Evolutionary conservation across 2,329 filamentous ascomycete genomes (phyloP).

Genomic region (Mariannaea sp.): DNA sequence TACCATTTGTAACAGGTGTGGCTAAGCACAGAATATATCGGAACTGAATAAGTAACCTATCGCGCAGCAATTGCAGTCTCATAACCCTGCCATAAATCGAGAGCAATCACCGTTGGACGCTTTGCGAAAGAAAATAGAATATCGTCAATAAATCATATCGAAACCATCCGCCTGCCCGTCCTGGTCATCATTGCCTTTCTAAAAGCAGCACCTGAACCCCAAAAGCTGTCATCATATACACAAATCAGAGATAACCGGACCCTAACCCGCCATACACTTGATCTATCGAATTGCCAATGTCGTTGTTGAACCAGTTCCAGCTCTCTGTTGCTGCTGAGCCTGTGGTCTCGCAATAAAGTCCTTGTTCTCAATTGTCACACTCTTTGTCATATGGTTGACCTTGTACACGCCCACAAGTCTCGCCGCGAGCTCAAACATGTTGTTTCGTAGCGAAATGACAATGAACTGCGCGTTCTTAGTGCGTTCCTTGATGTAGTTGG

Average conservation of each 20-base stretch:
- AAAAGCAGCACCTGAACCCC: slow-evolving; percentile 19
- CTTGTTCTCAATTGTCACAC: slow-evolving; percentile 83
- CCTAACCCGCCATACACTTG: not conserved
- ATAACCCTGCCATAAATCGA: too few relatives aligned
- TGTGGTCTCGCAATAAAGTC: slow-evolving; percentile 66
- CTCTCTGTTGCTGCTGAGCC: slow-evolving; percentile 42
- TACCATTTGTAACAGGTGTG: not conserved
- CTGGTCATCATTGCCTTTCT: slow-evolving; percentile 28
- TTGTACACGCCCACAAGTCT: slow-evolving; percentile 97
- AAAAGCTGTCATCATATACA: slow-evolving; percentile 16
- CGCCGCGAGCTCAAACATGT: slow-evolving; percentile 99
- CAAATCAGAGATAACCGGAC: slow-evolving; percentile 15
- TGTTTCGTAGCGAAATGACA: slow-evolving; percentile 95
- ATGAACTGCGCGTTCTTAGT: slow-evolving; percentile 99
- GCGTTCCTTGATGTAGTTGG: slow-evolving; percentile 97
- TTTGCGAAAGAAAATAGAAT: slow-evolving; percentile 2
- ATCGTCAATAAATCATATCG: slow-evolving; percentile 34
- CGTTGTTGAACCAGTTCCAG: slow-evolving; percentile 38
- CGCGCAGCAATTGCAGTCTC: not conserved
- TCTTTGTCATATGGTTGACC: slow-evolving; percentile 98
- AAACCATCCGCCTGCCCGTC: slow-evolving; percentile 25
- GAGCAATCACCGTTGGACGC: not conserved
- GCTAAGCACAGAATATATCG: slow-evolving; percentile 11
- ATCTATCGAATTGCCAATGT: slow-evolving; percentile 44
- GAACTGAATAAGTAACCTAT: not conserved